phyloP scores from a whole-genome alignment of 495 filamentous ascomycete species.

The Tuber aestivum region DNA sequence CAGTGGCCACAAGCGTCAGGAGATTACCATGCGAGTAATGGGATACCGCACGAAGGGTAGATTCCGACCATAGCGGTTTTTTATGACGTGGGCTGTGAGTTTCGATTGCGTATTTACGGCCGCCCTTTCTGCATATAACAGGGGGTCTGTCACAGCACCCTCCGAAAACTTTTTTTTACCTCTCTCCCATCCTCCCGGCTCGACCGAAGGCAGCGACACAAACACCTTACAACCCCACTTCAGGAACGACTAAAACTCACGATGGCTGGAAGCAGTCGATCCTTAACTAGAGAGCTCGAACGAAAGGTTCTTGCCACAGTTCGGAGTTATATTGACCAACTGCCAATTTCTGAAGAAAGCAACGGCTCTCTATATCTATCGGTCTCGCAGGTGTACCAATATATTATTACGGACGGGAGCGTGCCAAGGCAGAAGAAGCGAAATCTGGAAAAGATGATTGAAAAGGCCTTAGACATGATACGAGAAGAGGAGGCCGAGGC shows the following conservation, averaged over 20 bases:
- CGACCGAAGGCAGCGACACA: background rate
- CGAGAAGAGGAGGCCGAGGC: slow-evolving; percentile 54
- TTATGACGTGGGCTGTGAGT: background rate
- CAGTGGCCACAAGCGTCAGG: no score
- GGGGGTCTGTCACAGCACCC: background rate
- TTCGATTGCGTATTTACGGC: background rate
- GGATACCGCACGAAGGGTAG: background rate
- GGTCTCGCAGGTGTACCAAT: slow-evolving; percentile 35
- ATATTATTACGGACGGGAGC: slow-evolving; percentile 29
- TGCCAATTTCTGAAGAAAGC: slow-evolving; percentile 20
- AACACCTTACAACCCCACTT: background rate
- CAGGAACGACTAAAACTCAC: background rate
- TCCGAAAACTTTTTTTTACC: background rate
- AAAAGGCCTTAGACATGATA: slow-evolving; percentile 71
- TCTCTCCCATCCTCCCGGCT: background rate
- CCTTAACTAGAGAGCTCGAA: slow-evolving; percentile 31
- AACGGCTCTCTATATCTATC: slow-evolving; percentile 21
- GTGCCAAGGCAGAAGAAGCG: slow-evolving; percentile 37
- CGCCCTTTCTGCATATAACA: background rate
- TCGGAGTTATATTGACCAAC: slow-evolving; percentile 37
- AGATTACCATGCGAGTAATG: no score
- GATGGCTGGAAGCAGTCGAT: slow-evolving; percentile 30
- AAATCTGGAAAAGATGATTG: slow-evolving; percentile 75
- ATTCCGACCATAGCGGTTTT: background rate
- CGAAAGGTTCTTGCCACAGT: slow-evolving; percentile 35